Evolutionary conservation across 1,139 yeast species (phyloP), one percentile per base, ranked within the genome.

Genomic region (Blastobotrys proliferans): DNA sequence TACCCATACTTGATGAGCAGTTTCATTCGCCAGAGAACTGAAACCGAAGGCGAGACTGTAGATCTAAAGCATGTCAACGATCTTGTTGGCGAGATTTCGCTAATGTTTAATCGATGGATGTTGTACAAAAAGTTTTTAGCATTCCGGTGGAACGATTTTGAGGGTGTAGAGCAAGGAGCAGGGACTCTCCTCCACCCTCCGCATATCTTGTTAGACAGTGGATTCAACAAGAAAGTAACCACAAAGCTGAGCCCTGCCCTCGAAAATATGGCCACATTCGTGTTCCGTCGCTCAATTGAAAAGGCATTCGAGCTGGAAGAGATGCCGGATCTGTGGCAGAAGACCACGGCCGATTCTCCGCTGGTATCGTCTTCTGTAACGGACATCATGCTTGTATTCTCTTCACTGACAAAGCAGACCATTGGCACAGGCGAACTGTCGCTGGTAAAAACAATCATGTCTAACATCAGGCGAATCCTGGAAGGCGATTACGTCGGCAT

Each of bases 331-430:
- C 41, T 68, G 6, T 45, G 38, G 53, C 62, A 39, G 51, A 58
- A 35, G 27, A 56, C 29, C 52, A 54, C 50, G 27, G 54, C 74
- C 9, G 85, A 74, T 49, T 74, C 70, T 38, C 78, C 84, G 3
- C 83, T 94, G 3, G 77, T 84, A 4, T 78, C 95, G 0, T 87
- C 97, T 0, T 81, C 87, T 9, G 79, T 90, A 31, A 98, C 92
- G 58, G 98, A 92, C 60, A 68, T 86, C 35, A 76, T 88, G 27
- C 69, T 87, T 54, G 78, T 88, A 16, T 65, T 88, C 37, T 83
- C 85, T 51, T 76, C 77, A n/a, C 70, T 83, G 6, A 61, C 84
- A 25, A 63, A 76, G 31, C 82, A 79, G 49, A 69, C 77, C 0
- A 61, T 83, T 16, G 77, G 79, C 40, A 73, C 88, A 0, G 85